phyloP scores from a whole-genome alignment of 1,284 basidiomycete species.

The Porogramme epimiltina region DNA sequence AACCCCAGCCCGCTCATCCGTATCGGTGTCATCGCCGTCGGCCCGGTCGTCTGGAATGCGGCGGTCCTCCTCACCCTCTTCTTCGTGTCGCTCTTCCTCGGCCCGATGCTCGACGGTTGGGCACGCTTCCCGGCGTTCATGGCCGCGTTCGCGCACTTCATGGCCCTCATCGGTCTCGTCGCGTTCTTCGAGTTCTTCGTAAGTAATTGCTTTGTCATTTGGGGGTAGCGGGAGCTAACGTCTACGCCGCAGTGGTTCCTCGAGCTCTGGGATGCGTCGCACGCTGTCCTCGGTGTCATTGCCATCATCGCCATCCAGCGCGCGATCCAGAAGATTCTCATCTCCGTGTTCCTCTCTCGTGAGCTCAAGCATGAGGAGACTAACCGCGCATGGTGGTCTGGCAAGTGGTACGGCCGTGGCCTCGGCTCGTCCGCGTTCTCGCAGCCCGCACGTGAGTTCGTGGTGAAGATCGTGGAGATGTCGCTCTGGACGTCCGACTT shows the following conservation, averaged over 20 bases:
- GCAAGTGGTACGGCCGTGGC: slow-evolving; percentile 94
- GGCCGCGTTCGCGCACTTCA: slow-evolving; percentile 86
- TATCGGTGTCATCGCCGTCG: slow-evolving; percentile 88
- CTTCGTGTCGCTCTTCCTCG: slow-evolving; percentile 89
- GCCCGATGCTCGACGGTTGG: slow-evolving; percentile 88
- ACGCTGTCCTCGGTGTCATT: slow-evolving; percentile 89
- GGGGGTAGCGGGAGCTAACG: background rate
- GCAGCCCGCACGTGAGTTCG: slow-evolving; percentile 92
- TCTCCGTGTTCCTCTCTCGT: slow-evolving; percentile 89
- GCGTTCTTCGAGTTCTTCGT: slow-evolving; percentile 95
- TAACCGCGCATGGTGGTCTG: slow-evolving; percentile 98
- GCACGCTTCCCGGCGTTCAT: slow-evolving; percentile 87
- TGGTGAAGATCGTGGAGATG: slow-evolving; percentile 98
- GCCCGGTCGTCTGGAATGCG: slow-evolving; percentile 96
- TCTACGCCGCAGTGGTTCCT: slow-evolving; percentile 80
- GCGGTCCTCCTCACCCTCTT: slow-evolving; percentile 86
- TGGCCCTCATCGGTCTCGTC: slow-evolving; percentile 79
- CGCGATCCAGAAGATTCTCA: slow-evolving; percentile 90
- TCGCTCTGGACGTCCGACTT: slow-evolving; percentile 93
- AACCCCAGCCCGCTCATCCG: slow-evolving; percentile 85
- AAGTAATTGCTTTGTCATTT: slow-evolving; percentile 38
- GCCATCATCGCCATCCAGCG: slow-evolving; percentile 88
- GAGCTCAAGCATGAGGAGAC: slow-evolving; percentile 98
- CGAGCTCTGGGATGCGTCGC: slow-evolving; percentile 94
- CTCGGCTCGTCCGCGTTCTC: slow-evolving; percentile 87